Conservation (phyloP, 2,329 filamentous ascomycete species). For the Fusarium haematococcum region DNA sequence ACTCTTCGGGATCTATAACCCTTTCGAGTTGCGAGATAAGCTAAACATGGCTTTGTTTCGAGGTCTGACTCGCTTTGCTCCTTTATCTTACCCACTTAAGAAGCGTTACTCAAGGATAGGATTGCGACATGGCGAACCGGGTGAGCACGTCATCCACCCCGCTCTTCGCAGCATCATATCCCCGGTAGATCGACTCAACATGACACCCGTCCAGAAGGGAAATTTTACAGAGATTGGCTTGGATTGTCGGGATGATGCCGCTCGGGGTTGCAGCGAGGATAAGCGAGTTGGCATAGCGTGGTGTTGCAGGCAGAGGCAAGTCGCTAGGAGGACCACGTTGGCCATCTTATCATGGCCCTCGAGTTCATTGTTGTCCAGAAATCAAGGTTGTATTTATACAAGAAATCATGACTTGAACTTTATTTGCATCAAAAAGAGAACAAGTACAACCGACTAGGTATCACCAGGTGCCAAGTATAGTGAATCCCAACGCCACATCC, state of each 20-base stretch:
- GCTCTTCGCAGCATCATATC: background rate
- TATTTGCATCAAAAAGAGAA: background rate
- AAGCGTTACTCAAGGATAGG: background rate
- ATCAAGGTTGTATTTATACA: background rate
- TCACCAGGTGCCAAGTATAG: background rate
- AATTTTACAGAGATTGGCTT: background rate
- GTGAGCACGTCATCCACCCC: slow-evolving; percentile 2
- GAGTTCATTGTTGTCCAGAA: background rate
- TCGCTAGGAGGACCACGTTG: background rate
- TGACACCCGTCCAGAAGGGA: background rate
- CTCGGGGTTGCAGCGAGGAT: background rate
- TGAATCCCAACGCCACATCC: background rate
- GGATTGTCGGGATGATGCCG: background rate
- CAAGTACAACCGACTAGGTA: background rate
- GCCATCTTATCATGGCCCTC: background rate
- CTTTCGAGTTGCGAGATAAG: background rate
- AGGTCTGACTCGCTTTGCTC: background rate
- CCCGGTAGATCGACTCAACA: background rate
- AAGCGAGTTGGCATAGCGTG: background rate
- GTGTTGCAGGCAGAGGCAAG: background rate
- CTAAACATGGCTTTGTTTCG: background rate
- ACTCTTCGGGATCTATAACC: background rate
- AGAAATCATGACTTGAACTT: background rate
- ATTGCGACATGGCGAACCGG: background rate
- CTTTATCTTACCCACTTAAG: background rate